Evolutionary conservation across 139 green algal genomes (phyloP), one percentile per base, ranked within the genome.

Genomic region (Coelastrella sp.): DNA sequence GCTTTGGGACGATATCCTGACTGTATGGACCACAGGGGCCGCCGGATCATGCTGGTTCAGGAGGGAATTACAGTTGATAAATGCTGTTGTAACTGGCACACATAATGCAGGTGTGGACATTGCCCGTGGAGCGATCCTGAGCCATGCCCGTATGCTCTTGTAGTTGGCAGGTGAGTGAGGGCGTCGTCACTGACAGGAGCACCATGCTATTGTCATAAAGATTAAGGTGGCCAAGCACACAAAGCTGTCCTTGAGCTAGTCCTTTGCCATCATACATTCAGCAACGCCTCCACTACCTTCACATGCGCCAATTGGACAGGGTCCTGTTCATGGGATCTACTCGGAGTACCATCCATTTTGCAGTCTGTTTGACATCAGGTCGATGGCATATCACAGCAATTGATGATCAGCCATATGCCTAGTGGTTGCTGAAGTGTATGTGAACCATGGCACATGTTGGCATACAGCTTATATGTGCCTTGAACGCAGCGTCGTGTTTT

Each of bases 61-160:
- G 8, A 19, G 76, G 22, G 12, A 8, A 68, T 27, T 68, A 4
- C 10, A 24, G 24, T 70, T 35, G 59, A 66, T 25, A 56, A 11
- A 20, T 19, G 76, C 24, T 11, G 7, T 86, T 9, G 35, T 7
- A 82, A n/a, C 14, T 22, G n/a, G 8, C 27, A 11, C 75, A 49
- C 75, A 8, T 74, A 57, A n/a, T 74, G 80, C 59, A 72, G 80
- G 58, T 86, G 80, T 57, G 80, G 80, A n/a, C 8, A 20, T 19
- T 86, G 80, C 15, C n/a, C 58, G 11, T 22, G 20, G 15, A 60
- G 49, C 20, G 80, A 86, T n/a, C 58, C 80, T 20, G 80, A 86
- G 58, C 80, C 80, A 9, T 86, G 80, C 80, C 80, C 80, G 56
- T 86, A 75, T 60, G 80, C 80, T 27, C 68, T 49, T 27, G 68